Percentiles rank a stretch among this genome's conserved stretches.
Conservation (phyloP, 2,329 filamentous ascomycete species). For the Colletotrichum sp. region DNA sequence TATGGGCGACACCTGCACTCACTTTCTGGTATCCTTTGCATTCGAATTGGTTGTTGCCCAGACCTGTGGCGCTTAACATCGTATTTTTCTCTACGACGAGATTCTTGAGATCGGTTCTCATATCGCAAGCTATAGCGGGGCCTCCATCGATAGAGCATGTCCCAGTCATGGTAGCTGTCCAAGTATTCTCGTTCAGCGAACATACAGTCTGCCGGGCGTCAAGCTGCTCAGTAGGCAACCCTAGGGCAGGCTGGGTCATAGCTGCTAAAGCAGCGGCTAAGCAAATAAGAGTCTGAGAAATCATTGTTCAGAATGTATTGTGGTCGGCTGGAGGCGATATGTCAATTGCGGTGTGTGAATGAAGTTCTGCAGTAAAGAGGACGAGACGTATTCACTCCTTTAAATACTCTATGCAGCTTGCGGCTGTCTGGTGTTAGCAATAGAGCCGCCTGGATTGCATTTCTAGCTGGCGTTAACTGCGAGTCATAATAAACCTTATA, state of each 20-base stretch:
- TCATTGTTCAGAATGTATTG: not conserved
- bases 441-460: not conserved
- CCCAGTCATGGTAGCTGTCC: not conserved
- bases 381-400: not conserved
- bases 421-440: not conserved
- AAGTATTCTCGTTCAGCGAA: not conserved
- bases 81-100: not conserved
- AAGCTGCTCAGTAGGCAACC: not conserved
- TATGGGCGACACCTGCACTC: not conserved
- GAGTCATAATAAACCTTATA: not conserved
- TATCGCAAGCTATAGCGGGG: not conserved
- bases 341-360: not conserved
- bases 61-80: not conserved
- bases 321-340: not conserved
- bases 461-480: not conserved
- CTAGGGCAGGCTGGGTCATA: not conserved
- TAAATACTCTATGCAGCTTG: not conserved
- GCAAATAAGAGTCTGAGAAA: not conserved
- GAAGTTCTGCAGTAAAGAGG: not conserved
- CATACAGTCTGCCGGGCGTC: not conserved
- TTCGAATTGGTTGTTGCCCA: not conserved
- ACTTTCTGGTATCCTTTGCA: not conserved
- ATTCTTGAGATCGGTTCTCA: not conserved
- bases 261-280: not conserved
- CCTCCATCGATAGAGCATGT: not conserved